A percentile compares a stretch with the other conserved stretches of the same genome.
Evolutionary conservation across 371 early-diverging fungal genomes (phyloP).

Genomic region (Mucor indicus): DNA sequence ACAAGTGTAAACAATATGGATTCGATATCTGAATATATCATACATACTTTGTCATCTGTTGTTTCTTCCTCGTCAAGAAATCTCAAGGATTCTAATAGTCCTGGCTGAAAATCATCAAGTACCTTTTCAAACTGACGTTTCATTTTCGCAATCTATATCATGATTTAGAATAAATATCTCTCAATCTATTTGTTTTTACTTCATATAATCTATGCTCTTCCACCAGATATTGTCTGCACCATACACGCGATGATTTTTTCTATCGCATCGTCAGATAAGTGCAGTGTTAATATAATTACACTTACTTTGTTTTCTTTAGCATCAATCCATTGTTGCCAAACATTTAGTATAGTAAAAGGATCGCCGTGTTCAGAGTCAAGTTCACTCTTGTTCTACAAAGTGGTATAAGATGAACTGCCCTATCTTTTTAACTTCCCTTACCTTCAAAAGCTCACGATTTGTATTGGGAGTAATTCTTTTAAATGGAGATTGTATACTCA

Average conservation of each 20-base stretch:
- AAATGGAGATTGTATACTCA: conserved; percentile 73
- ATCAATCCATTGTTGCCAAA: conserved; percentile 64
- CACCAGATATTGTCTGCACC: conserved; percentile 63
- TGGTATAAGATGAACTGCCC: background rate
- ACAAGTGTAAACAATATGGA: no score
- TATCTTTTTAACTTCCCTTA: background rate
- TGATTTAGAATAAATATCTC: background rate
- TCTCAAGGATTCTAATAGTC: conserved; percentile 19
- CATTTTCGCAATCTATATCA: conserved; percentile 42
- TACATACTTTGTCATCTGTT: conserved; percentile 7
- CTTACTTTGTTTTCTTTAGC: conserved; percentile 47
- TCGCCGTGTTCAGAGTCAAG: conserved; percentile 63
- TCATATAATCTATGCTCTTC: conserved; percentile 74
- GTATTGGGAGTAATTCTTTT: conserved; percentile 41
- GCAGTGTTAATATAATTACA: background rate
- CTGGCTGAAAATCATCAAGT: conserved; percentile 46
- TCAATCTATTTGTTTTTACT: conserved; percentile 35
- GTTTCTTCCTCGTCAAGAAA: conserved; percentile 1
- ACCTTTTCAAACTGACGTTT: conserved; percentile 49
- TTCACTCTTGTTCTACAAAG: conserved; percentile 42
- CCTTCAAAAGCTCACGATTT: conserved; percentile 41
- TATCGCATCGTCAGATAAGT: background rate
- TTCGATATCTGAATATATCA: background rate
- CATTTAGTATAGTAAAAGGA: conserved; percentile 61
- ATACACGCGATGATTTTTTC: conserved; percentile 43